Percentiles rank a stretch among this genome's conserved stretches.
Evolutionary conservation across 495 filamentous ascomycete genomes (phyloP).

Genomic region (Glonium stellatum): DNA sequence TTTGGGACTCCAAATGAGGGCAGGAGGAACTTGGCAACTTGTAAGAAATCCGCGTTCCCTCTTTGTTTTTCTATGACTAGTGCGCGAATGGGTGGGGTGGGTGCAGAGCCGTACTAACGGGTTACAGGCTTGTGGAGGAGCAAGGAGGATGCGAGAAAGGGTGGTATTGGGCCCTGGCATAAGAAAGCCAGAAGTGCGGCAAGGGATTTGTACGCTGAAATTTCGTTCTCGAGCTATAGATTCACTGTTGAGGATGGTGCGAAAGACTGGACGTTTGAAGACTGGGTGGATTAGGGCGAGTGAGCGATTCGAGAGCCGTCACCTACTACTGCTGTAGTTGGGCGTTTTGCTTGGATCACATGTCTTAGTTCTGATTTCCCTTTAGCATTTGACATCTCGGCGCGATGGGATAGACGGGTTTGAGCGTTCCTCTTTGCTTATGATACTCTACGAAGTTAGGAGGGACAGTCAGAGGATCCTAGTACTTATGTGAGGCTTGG

Average conservation of each 20-base stretch:
- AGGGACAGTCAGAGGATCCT: too few species aligned
- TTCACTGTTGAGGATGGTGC: slow-evolving; percentile 30
- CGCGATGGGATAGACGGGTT: too few species aligned
- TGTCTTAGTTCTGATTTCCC: too few species aligned
- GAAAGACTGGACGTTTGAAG: slow-evolving; percentile 22
- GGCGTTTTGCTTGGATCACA: too few species aligned
- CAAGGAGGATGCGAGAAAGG: slow-evolving; percentile 26
- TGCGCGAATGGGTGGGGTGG: too few species aligned
- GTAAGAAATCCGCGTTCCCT: slow-evolving; percentile 23
- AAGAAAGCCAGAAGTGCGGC: slow-evolving; percentile 29
- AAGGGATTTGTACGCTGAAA: slow-evolving; percentile 29
- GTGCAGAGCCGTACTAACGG: too few species aligned
- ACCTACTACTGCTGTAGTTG: too few species aligned
- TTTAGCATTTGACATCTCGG: too few species aligned
- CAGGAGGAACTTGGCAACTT: slow-evolving; percentile 34
- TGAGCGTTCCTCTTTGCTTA: too few species aligned
- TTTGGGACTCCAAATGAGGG: slow-evolving; percentile 28
- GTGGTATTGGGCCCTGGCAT: slow-evolving; percentile 34
- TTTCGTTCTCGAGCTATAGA: slow-evolving; percentile 31
- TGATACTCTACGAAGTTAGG: too few species aligned
- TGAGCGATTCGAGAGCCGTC: not conserved
- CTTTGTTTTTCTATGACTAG: not conserved
- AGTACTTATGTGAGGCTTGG: too few species aligned
- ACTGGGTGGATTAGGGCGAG: slow-evolving; percentile 7
- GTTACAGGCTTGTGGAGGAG: slow-evolving; percentile 31